These are phyloP conservation scores for Bruguiera hainesii DNA, from an alignment of 441 rosid species.

Conservation along the genomic window DNA sequence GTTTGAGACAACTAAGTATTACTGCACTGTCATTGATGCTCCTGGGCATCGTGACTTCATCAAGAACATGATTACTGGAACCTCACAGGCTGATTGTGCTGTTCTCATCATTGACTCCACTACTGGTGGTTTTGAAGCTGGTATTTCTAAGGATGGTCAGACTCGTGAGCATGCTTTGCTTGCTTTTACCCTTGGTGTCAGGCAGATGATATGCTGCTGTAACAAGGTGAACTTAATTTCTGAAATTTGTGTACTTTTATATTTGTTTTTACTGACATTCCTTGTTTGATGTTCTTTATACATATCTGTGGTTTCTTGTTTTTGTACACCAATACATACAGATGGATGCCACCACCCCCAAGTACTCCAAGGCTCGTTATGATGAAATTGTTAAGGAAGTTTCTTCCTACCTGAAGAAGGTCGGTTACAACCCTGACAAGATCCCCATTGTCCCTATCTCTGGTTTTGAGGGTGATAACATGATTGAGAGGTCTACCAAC, in stretches of 20 bases:
- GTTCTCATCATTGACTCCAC: slow-evolving; percentile 47
- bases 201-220: slow-evolving; percentile 49
- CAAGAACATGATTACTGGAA: slow-evolving; percentile 54
- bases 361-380: slow-evolving; percentile 40
- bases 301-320: not conserved
- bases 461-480: slow-evolving; percentile 38
- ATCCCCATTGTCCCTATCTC: slow-evolving; percentile 35
- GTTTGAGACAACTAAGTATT: slow-evolving; percentile 47
- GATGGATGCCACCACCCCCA: slow-evolving; percentile 52
- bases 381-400: slow-evolving; percentile 49
- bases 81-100: slow-evolving; percentile 54
- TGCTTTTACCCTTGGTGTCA: slow-evolving; percentile 50
- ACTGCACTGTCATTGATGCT: slow-evolving; percentile 52
- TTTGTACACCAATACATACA: not conserved
- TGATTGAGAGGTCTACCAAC: slow-evolving; percentile 40
- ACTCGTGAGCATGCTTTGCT: slow-evolving; percentile 50
- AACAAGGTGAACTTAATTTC: slow-evolving; percentile 33
- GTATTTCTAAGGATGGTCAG: slow-evolving; percentile 53
- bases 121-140: slow-evolving; percentile 53
- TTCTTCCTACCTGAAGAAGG: slow-evolving; percentile 43
- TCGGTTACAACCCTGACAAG: slow-evolving; percentile 40
- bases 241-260: not conserved
- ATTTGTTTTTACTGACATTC: too few relatives aligned
- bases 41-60: slow-evolving; percentile 51
- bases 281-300: not conserved